Percentiles rank a stretch among this genome's conserved stretches.
These are phyloP conservation scores for Aspergillus unguis DNA, from an alignment of 2,329 filamentous ascomycete species.

Conservation along the genomic window DNA sequence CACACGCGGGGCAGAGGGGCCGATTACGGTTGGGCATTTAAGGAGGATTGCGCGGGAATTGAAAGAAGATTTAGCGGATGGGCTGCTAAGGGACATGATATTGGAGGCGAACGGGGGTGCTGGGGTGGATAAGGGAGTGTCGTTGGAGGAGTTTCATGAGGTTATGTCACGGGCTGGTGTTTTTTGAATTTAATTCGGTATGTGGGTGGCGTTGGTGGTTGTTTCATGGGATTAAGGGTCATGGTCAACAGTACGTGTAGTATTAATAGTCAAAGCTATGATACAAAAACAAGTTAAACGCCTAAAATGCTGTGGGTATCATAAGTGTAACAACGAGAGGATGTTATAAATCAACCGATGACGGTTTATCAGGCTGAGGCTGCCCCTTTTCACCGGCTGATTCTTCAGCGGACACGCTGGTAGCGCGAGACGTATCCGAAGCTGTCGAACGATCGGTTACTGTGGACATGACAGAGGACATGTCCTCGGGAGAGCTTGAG, in stretches of 20 bases:
- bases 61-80: conserved; percentile 80
- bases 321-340: background rate
- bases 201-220: background rate
- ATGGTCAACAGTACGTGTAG: background rate
- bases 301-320: conserved; percentile 21
- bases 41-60: conserved; percentile 74
- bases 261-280: background rate
- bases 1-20: conserved; percentile 52
- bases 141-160: conserved; percentile 74
- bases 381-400: conserved; percentile 1
- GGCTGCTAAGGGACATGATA: conserved; percentile 88
- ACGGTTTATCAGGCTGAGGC: background rate
- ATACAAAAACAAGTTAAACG: conserved; percentile 5
- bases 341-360: too few relatives aligned
- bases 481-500: conserved; percentile 23
- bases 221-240: background rate
- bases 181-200: conserved; percentile 55
- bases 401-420: conserved; percentile 27
- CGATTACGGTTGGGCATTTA: conserved; percentile 78
- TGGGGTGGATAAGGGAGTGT: conserved; percentile 68
- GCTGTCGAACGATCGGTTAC: conserved; percentile 24
- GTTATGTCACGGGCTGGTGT: conserved; percentile 83
- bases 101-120: conserved; percentile 84
- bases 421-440: conserved; percentile 28
- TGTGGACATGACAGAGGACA: conserved; percentile 25